Base-by-base conservation (phyloP, 1,139 yeast species). In the Blastobotrys petasosporus region DNA sequence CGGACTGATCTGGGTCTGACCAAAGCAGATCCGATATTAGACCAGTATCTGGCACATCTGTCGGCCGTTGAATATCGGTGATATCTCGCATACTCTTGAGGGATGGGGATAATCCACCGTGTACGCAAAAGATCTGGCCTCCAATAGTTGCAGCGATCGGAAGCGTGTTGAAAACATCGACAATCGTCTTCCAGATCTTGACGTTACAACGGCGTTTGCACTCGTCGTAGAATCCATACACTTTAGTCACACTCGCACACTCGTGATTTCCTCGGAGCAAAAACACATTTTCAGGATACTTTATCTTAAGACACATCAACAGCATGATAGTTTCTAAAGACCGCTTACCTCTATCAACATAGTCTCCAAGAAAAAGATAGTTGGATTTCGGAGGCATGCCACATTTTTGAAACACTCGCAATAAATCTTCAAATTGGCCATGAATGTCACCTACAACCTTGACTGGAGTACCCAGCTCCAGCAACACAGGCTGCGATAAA, bases 61-160 rank as follows among this genome's bases (percentile, higher is more conserved):
- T 85, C 16, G 95, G 95, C 56, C 95, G 72, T 53, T 77, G 77
- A 51, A 86, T 81, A 40, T 73, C 71, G 54, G 79, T 80, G 53
- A 86, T 82, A 60, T 85, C 92, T 44, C 73, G 73, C 65, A 86
- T 68, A 53, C 77, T 75, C 13, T 71, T 71, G 55, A 86, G 71
- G 46, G 80, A 80, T 2, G 95, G 95, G 0, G 94, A 85, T 39
- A 86, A 72, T 3, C 95, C 95, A 31, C 95, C 95, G 66, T 86
- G 95, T 48, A 86, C 85, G 67, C 95, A 85, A 56, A 86, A 86
- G 37, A 86, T 85, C 62, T 82, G 82, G 54, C 85, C 90, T 44
- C 85, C 86, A 56, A 86, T 82, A 3, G 86, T 79, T 3, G 95
- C 95, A 5, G 95, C 95, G 47, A 85, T 79, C 1, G 95, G 95